Evolutionary conservation across 441 rosid species (phyloP).

Genomic region (Brassica hybrid): DNA sequence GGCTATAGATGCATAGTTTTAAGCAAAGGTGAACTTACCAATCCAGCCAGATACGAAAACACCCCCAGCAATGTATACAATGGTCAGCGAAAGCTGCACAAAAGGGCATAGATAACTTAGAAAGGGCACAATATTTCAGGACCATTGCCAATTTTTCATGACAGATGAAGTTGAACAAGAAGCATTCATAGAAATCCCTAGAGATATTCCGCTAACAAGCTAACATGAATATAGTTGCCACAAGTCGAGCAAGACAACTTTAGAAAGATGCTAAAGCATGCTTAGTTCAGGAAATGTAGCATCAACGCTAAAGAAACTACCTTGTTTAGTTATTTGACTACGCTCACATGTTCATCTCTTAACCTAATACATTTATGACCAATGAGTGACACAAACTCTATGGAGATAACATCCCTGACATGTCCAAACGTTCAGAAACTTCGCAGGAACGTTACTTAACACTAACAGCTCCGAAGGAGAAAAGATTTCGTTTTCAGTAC

Average conservation of each 20-base stretch:
- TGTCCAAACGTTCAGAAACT: no score
- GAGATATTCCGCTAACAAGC: not conserved
- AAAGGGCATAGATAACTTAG: conserved; percentile 27
- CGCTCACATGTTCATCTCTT: conserved; percentile 10
- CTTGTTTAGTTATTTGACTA: no score
- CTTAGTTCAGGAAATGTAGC: no score
- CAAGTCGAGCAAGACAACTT: not conserved
- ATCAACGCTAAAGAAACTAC: no score
- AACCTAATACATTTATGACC: no score
- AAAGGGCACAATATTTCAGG: conserved; percentile 5
- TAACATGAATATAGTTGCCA: conserved; percentile 7
- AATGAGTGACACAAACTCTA: no score
- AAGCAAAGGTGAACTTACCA: conserved; percentile 60
- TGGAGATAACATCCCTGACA: no score
- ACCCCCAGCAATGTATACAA: conserved; percentile 85
- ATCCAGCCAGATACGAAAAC: conserved; percentile 97
- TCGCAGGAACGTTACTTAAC: conserved; percentile 6
- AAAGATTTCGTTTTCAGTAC: not conserved
- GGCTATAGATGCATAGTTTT: conserved; percentile 6
- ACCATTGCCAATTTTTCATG: conserved; percentile 3
- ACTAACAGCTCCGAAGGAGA: not conserved
- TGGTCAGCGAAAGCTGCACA: conserved; percentile 80
- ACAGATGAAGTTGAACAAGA: conserved; percentile 13
- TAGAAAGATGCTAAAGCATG: not conserved
- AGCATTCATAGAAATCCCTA: conserved; percentile 8